Conservation (phyloP, 768 basidiomycete genomes). For the Agrocybe praecox region DNA sequence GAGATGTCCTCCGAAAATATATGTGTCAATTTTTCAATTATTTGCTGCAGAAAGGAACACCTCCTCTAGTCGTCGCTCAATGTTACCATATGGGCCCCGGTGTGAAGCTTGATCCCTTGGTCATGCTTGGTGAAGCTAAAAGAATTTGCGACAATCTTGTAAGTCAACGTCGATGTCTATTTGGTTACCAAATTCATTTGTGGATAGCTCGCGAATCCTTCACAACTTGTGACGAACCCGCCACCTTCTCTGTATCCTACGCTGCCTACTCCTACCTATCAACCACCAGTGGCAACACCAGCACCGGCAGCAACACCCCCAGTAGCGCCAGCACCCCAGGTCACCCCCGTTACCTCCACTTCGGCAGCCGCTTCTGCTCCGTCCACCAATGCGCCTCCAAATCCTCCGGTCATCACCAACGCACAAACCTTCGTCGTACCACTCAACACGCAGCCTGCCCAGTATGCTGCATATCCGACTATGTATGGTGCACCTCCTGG, state of each 20-base stretch:
- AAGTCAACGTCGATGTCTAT: conserved; percentile 18
- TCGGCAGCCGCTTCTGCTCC: conserved; percentile 30
- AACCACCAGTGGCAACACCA: conserved; percentile 22
- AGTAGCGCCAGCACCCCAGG: neutral
- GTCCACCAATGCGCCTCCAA: conserved; percentile 29
- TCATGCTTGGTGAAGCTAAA: conserved; percentile 77
- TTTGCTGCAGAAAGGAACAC: conserved; percentile 52
- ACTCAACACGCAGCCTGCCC: conserved; percentile 51
- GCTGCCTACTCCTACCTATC: conserved; percentile 44
- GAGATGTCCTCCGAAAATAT: conserved; percentile 21
- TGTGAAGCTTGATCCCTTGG: conserved; percentile 71
- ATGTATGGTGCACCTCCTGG: conserved; percentile 46
- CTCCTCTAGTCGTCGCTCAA: conserved; percentile 76
- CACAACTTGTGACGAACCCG: conserved; percentile 65
- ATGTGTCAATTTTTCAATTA: conserved; percentile 14
- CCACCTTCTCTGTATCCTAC: conserved; percentile 60
- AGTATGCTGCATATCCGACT: conserved; percentile 39
- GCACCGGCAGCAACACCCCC: conserved; percentile 19
- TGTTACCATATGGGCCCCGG: conserved; percentile 76
- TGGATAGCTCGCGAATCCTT: conserved; percentile 70
- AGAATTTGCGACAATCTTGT: conserved; percentile 78
- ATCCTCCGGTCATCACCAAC: conserved; percentile 63
- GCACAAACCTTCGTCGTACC: conserved; percentile 75
- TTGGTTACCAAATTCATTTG: conserved; percentile 10
- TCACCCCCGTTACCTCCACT: conserved; percentile 28